Percentiles rank a stretch among this genome's conserved stretches.
Conservation (phyloP, 2,329 filamentous ascomycete genomes). For the Knufia fluminis region DNA sequence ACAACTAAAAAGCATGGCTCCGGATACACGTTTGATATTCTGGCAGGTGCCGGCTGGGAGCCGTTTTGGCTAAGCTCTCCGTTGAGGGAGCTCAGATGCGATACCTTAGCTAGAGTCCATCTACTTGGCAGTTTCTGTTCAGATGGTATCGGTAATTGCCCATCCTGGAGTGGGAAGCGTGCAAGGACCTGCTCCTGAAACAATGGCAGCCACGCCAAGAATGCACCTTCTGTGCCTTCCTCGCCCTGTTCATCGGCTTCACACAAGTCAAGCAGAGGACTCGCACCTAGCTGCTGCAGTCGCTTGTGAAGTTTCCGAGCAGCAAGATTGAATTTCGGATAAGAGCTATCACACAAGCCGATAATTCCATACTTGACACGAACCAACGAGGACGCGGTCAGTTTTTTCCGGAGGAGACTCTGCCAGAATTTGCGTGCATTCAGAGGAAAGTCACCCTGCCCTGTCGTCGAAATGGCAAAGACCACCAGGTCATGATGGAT, state of each 20-base stretch:
- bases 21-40: constrained; percentile 26
- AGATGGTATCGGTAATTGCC: constrained; percentile 12
- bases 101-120: constrained; percentile 62
- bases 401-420: constrained; percentile 66
- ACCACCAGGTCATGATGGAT: constrained; percentile 38
- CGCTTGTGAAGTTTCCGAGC: constrained; percentile 79
- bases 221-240: constrained; percentile 77
- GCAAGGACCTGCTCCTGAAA: constrained; percentile 59
- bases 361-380: constrained; percentile 71
- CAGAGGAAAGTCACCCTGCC: constrained; percentile 83
- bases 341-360: constrained; percentile 89
- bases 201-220: constrained; percentile 64
- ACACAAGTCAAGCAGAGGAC: constrained; percentile 63
- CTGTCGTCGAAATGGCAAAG: constrained; percentile 83
- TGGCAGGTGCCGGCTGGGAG: constrained; percentile 7
- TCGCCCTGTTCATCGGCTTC: constrained; percentile 92
- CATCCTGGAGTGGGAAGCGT: constrained; percentile 57
- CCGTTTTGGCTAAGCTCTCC: not conserved
- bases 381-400: constrained; percentile 60
- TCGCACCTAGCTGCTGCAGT: constrained; percentile 71
- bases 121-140: constrained; percentile 28
- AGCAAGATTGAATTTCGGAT: constrained; percentile 93
- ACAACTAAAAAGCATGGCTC: constrained; percentile 44
- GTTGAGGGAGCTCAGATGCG: constrained; percentile 27
- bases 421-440: constrained; percentile 82